Base-by-base conservation (phyloP, 441 rosid species). In the Melastoma candidum region DNA sequence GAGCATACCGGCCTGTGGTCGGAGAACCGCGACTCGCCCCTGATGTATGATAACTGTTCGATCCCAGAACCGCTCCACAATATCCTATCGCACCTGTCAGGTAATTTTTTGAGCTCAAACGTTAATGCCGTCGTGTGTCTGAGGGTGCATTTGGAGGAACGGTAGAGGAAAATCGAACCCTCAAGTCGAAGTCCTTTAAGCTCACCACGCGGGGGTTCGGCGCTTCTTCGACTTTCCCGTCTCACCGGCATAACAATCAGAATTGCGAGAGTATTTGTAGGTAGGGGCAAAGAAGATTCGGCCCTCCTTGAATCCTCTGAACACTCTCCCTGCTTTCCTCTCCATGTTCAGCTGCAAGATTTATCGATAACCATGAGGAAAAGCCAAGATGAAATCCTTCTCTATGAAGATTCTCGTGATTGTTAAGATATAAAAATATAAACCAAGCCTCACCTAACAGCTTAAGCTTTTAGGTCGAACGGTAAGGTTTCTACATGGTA, bases 151-250 rank as follows among this genome's bases (percentile, higher is more conserved):
- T 3, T 14, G 6, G 26, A 44, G 11, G 25, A 46, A 46, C 45
- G 11, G 48, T 26, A 2, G 24, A 9, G 29, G 22, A 17, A 17
- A 17, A 17, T 17, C 22, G 22, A 17, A 17, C 22, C 22, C 22
- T 17, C 22, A 17, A 17, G 22, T 17, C 22, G 22, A 17, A 17
- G 22, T 17, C 22, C 22, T 17, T 17, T 17, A 17, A 17, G 27
- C 27, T 39, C 75, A 92, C 98, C 98, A 92, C 47, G 98, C 98
- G 10, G 98, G 98, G 1, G 98, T 92, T 52, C 98, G 76, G 24
- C 98, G 90, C 72, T 88, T 88, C 75, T 17, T 17, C 22, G 95
- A 77, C 58, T 92, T 85, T 2, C 68, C 83, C n/a, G 71, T 82
- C 75, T 92, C 95, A 48, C 98, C 97, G 2, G 94, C 84, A 26